Conservation (phyloP, 805 yeast species). For the Hagleromyces aurorensis region DNA sequence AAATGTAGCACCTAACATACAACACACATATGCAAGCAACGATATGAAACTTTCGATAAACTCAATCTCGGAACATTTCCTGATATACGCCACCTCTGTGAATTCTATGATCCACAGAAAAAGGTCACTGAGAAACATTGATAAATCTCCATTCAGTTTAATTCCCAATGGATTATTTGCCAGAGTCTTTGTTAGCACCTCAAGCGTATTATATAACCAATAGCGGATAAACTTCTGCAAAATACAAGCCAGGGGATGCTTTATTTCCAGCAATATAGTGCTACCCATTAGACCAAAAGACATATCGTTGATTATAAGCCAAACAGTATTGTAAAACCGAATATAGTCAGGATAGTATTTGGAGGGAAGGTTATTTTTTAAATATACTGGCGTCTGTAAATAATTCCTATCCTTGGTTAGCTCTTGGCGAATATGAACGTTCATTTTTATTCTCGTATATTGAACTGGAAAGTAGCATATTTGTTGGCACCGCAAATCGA, state of each 20-base stretch:
- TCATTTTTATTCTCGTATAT: conserved; percentile 44
- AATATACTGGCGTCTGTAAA: conserved; percentile 10
- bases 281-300: conserved; percentile 62
- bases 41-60: conserved; percentile 26
- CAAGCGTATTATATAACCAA: conserved; percentile 36
- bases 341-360: conserved; percentile 56
- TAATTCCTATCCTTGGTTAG: conserved; percentile 12
- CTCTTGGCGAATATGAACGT: conserved; percentile 8
- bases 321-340: conserved; percentile 73
- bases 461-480: conserved; percentile 74
- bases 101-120: conserved; percentile 76
- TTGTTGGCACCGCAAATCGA: conserved; percentile 71
- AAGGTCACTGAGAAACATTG: conserved; percentile 78
- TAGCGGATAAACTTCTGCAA: conserved; percentile 22
- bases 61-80: conserved; percentile 14
- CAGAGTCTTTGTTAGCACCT: conserved; percentile 55
- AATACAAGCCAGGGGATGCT: conserved; percentile 32
- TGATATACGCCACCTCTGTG: conserved; percentile 38
- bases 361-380: conserved; percentile 31
- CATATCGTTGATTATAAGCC: conserved; percentile 81
- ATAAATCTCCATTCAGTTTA: conserved; percentile 79
- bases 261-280: conserved; percentile 37
- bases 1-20: conserved; percentile 59
- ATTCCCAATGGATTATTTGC: conserved; percentile 91
- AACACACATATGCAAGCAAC: conserved; percentile 34